These are phyloP conservation scores for Acmispon strigosus DNA, from an alignment of 306 rosid species.

Conservation along the genomic window DNA sequence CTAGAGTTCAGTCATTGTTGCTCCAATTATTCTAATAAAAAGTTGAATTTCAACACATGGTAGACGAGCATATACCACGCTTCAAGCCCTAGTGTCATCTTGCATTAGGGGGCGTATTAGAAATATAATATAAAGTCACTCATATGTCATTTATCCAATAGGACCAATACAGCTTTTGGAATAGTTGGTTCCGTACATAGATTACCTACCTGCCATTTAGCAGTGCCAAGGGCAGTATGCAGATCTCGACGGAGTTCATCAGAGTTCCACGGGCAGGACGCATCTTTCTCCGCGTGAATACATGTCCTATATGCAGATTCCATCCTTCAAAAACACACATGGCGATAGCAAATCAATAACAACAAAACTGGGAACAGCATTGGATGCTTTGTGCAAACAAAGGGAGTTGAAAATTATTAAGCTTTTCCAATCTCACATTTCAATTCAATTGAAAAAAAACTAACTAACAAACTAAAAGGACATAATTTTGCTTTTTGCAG, in stretches of 20 bases:
- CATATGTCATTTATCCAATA: too few species aligned
- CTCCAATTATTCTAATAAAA: too few species aligned
- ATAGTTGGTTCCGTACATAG: too few species aligned
- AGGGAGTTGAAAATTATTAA: background rate
- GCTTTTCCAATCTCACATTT: background rate
- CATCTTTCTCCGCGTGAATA: slow-evolving; percentile 56
- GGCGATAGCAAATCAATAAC: slow-evolving; percentile 13
- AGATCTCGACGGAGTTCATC: slow-evolving; percentile 76
- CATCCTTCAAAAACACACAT: slow-evolving; percentile 48
- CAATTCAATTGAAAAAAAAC: background rate
- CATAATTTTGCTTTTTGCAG: slow-evolving; percentile 1
- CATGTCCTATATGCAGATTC: slow-evolving; percentile 83
- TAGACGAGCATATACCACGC: too few species aligned
- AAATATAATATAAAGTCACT: too few species aligned
- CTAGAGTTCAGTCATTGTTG: too few species aligned
- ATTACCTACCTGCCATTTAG: slow-evolving; percentile 99
- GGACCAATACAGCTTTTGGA: too few species aligned
- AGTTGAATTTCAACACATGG: too few species aligned
- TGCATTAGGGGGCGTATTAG: too few species aligned
- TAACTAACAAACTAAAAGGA: background rate
- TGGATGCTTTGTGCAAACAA: background rate
- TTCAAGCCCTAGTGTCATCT: too few species aligned
- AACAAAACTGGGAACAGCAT: background rate
- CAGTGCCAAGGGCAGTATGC: slow-evolving; percentile 78
- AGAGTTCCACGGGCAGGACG: slow-evolving; percentile 49